These are phyloP conservation scores for Pleurotus tuber-regium DNA, from an alignment of 768 basidiomycete genomes.

Conservation along the genomic window DNA sequence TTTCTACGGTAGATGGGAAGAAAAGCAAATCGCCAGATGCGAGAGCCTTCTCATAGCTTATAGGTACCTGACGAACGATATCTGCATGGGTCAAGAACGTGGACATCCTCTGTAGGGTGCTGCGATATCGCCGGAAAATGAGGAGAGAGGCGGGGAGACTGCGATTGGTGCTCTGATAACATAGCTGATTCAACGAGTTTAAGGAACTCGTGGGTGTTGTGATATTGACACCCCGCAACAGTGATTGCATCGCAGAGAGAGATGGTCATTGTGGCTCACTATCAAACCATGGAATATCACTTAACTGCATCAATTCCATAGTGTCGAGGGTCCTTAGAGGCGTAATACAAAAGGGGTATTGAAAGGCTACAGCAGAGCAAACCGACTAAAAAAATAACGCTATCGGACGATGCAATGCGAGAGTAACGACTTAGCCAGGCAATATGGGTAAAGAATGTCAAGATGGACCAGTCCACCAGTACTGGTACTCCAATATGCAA, in stretches of 20 bases:
- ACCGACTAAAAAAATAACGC: not conserved
- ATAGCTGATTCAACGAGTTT: not conserved
- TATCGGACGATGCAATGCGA: not conserved
- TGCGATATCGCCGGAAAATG: not conserved
- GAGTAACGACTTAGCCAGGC: not conserved
- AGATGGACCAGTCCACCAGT: constrained; percentile 12
- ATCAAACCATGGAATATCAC: not conserved
- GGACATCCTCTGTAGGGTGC: not conserved
- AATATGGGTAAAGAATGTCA: constrained; percentile 4
- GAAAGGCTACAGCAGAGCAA: constrained; percentile 5
- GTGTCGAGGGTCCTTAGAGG: not conserved
- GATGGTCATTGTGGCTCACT: not conserved
- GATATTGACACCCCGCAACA: constrained; percentile 2
- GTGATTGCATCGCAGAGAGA: not conserved
- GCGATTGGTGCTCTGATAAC: constrained; percentile 2
- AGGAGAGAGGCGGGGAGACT: not conserved
- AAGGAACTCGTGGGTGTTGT: not conserved
- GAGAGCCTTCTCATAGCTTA: constrained; percentile 55
- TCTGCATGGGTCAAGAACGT: constrained; percentile 26
- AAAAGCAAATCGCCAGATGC: constrained; percentile 68
- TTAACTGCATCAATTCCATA: constrained; percentile 7
- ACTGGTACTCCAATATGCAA: constrained; percentile 10
- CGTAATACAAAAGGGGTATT: constrained; percentile 7
- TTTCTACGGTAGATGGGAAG: constrained; percentile 71
- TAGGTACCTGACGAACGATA: constrained; percentile 53